Conservation (phyloP, 116 monocot genomes). For the Phalaenopsis hybrid region DNA sequence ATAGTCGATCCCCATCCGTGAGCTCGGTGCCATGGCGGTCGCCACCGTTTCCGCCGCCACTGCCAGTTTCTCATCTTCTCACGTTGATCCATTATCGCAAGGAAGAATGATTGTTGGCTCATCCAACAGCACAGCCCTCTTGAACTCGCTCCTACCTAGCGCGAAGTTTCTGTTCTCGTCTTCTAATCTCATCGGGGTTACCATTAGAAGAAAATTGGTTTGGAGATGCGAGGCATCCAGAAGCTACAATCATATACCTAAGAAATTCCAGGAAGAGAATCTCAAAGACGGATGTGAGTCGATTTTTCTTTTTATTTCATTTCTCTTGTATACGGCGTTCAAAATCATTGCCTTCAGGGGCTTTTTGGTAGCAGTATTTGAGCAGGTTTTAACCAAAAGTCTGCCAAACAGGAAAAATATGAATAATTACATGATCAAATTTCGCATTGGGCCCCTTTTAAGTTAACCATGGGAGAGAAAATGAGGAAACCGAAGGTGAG, state of each 20-base stretch:
- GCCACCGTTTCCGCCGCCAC: slow-evolving; percentile 1
- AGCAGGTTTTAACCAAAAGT: too few relatives aligned
- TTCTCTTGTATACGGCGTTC: neutral
- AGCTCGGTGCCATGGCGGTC: slow-evolving; percentile 7
- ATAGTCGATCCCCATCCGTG: neutral
- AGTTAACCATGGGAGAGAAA: too few relatives aligned
- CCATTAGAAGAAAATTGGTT: slow-evolving; percentile 3
- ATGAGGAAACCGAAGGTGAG: too few relatives aligned
- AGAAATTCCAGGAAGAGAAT: slow-evolving; percentile 73
- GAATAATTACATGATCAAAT: too few relatives aligned
- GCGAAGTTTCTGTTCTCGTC: slow-evolving; percentile 7
- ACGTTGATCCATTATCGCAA: neutral
- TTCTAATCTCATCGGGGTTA: neutral
- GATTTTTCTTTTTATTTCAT: neutral
- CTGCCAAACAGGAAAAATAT: too few relatives aligned
- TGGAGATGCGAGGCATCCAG: slow-evolving; percentile 26
- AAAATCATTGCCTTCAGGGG: neutral
- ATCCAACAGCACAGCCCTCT: neutral
- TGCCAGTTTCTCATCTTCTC: neutral
- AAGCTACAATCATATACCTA: slow-evolving; percentile 57
- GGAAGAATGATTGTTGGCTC: neutral
- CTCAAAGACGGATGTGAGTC: slow-evolving; percentile 81
- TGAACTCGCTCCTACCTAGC: slow-evolving; percentile 7
- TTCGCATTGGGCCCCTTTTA: too few relatives aligned
- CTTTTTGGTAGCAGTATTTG: neutral